Conservation (phyloP, 2,329 filamentous ascomycete species). For the Reticulascus tulasneorum region DNA sequence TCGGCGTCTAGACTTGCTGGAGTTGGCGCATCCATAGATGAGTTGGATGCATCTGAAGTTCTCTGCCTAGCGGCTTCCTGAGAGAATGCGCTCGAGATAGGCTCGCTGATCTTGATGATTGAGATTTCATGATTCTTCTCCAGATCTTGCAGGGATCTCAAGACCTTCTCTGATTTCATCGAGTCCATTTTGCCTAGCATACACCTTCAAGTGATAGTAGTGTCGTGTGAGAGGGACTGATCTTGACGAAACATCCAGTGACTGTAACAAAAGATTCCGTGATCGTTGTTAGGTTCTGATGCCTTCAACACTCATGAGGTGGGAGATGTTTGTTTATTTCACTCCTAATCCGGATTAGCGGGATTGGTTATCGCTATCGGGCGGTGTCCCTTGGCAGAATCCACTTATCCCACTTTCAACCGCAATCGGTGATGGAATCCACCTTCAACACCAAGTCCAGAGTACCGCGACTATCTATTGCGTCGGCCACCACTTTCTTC, state of each 20-base stretch:
- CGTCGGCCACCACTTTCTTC: no score
- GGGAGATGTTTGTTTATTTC: not conserved
- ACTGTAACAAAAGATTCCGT: no score
- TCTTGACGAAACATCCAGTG: no score
- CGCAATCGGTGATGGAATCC: no score
- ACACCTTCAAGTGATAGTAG: not conserved
- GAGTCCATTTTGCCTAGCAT: constrained; percentile 22
- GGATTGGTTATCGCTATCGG: constrained; percentile 1
- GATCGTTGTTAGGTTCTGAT: no score
- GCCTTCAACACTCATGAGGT: not conserved
- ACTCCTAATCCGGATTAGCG: not conserved
- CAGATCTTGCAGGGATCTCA: constrained; percentile 48
- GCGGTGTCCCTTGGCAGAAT: not conserved
- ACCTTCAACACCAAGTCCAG: no score
- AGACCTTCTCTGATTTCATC: constrained; percentile 33
- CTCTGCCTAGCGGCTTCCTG: constrained; percentile 40
- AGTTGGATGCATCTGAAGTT: constrained; percentile 68
- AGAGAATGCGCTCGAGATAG: constrained; percentile 55
- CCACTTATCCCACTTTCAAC: no score
- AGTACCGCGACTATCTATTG: no score
- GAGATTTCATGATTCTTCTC: constrained; percentile 60
- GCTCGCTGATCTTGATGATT: constrained; percentile 73
- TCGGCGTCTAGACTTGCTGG: constrained; percentile 79
- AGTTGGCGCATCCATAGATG: constrained; percentile 61
- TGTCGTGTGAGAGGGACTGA: no score